Percentiles rank a stretch among this genome's conserved stretches.
Conservation (phyloP, 768 basidiomycete species). For the Symmetrospora coprosmae region DNA sequence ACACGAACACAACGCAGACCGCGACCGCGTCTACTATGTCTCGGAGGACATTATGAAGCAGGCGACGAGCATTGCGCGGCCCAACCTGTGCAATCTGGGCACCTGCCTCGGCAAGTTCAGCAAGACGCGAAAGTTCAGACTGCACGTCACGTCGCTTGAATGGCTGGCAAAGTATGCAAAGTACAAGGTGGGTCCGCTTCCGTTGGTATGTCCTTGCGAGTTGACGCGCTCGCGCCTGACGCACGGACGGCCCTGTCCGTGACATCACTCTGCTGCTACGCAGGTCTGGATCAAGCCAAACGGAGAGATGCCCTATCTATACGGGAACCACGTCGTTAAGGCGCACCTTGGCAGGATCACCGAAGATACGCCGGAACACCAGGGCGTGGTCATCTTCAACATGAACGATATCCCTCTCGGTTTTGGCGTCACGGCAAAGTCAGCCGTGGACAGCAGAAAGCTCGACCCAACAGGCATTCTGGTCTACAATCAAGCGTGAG, state of each 20-base stretch:
- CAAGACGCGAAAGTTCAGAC: slow-evolving; percentile 92
- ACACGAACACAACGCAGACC: slow-evolving; percentile 43
- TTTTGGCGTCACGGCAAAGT: slow-evolving; percentile 91
- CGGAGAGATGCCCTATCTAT: slow-evolving; percentile 97
- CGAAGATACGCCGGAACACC: slow-evolving; percentile 96
- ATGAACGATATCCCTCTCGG: slow-evolving; percentile 93
- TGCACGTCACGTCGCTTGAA: slow-evolving; percentile 86
- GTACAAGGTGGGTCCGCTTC: slow-evolving; percentile 59
- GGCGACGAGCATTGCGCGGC: slow-evolving; percentile 77
- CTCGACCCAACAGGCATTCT: slow-evolving; percentile 92
- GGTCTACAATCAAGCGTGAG: slow-evolving; percentile 94
- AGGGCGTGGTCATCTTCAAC: slow-evolving; percentile 89
- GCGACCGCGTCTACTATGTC: slow-evolving; percentile 89
- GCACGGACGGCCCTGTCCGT: not conserved
- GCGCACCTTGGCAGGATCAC: slow-evolving; percentile 98
- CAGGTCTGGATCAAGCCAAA: slow-evolving; percentile 99
- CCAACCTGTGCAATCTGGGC: slow-evolving; percentile 79
- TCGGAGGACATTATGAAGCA: slow-evolving; percentile 88
- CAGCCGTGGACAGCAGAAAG: slow-evolving; percentile 90
- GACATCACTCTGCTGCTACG: not conserved
- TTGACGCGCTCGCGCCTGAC: not conserved
- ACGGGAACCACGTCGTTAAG: slow-evolving; percentile 96
- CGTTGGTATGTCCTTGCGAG: not conserved
- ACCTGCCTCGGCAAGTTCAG: slow-evolving; percentile 97
- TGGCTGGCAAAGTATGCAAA: slow-evolving; percentile 91